Evolutionary conservation across 768 basidiomycete species (phyloP), one percentile per base, ranked within the genome.

Genomic region (Nidula microcarpa): DNA sequence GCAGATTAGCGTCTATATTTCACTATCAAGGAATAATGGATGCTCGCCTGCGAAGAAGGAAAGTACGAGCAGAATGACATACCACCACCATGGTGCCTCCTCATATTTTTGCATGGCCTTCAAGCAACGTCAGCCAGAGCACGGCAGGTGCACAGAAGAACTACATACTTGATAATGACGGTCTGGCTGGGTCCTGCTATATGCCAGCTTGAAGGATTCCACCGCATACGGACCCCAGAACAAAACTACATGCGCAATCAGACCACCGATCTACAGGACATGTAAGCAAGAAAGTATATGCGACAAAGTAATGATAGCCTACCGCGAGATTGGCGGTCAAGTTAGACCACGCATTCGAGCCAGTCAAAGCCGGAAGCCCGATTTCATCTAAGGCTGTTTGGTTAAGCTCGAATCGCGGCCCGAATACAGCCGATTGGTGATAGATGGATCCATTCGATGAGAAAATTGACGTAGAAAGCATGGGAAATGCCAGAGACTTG

Each of bases 11-110:
- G 23, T 4, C 4, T 30, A 4, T 30, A 30, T 30, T 30, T 30
- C 23, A 30, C 23, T 30, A 30, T 30, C 23, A 30, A 30, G 23
- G 23, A 30, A 4, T 30, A 51, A 4, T 14, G 9, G 34, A 17
- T 3, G 49, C 68, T 53, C 57, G 82, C 83, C 84, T 16, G 81
- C 80, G 33, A 82, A 62, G 68, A 86, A 84, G 0, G 84, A 61
- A 6, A 82, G 61, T 1, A 68, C 60, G 2, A 84, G 65, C 39
- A 85, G 72, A 33, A 72, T 60, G 7, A 65, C 55, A 61, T 85
- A 85, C 84, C 84, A 85, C 72, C 78, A 84, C 76, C 73, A 75
- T 2, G 84, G 84, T 0, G 74, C 80, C 65, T 85, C 82, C 36
- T 77, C 70, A 65, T 85, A 85, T 61, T 78, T 81, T 57, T 78